These are phyloP conservation scores for Alternaria rosae DNA, from an alignment of 2,329 filamentous ascomycete species.

Conservation along the genomic window DNA sequence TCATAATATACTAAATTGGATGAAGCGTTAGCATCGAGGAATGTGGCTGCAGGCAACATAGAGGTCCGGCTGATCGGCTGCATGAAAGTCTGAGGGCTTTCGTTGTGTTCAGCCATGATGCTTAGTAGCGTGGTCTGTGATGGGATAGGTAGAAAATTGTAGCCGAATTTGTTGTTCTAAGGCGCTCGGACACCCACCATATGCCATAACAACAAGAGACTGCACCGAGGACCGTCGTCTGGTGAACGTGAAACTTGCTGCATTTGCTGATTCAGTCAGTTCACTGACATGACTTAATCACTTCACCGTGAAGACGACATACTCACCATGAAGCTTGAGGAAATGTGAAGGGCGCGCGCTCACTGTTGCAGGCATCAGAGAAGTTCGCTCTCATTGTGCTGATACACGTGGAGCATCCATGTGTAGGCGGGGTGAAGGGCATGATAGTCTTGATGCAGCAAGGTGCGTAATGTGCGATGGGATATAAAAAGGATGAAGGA, in stretches of 20 bases:
- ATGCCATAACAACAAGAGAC: not conserved
- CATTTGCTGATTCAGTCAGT: not conserved
- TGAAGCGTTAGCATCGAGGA: not conserved
- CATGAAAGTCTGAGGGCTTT: slow-evolving; percentile 10
- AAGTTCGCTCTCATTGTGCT: not conserved
- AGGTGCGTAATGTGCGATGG: rapidly evolving
- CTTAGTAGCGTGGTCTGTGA: not conserved
- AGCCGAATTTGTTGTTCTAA: not conserved
- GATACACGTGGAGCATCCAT: not conserved
- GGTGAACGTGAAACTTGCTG: not conserved
- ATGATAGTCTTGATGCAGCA: not conserved
- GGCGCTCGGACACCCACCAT: not conserved
- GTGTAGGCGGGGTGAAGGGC: not conserved
- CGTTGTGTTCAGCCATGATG: slow-evolving; percentile 16
- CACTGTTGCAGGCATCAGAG: not conserved
- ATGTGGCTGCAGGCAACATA: not conserved
- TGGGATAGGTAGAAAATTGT: not conserved
- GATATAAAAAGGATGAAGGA: not conserved
- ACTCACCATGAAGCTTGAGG: not conserved
- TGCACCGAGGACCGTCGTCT: not conserved
- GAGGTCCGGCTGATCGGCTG: not conserved
- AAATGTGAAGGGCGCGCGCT: too few species aligned
- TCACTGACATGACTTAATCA: not conserved
- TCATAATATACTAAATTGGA: not conserved
- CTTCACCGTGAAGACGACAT: not conserved